Percentiles rank a stretch among this genome's conserved stretches.
These are phyloP conservation scores for Schwanniomyces pseudopolymorphus DNA, from an alignment of 805 yeast genomes.

Conservation along the genomic window DNA sequence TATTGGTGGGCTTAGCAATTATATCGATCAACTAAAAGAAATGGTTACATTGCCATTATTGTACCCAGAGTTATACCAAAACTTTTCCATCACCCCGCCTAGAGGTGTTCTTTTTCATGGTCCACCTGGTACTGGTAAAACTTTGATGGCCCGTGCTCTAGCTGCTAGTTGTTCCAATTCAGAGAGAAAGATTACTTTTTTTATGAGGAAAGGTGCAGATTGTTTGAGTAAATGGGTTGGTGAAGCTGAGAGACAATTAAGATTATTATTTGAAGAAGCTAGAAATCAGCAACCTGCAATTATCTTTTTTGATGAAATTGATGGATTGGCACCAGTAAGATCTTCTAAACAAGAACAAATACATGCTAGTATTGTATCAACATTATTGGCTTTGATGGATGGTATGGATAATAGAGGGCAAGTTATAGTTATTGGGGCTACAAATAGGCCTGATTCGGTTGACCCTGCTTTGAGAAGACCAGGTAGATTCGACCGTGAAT, in stretches of 20 bases:
- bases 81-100: conserved; percentile 91
- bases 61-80: conserved; percentile 90
- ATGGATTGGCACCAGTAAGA: conserved; percentile 97
- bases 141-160: conserved; percentile 94
- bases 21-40: conserved; percentile 89
- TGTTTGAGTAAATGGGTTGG: conserved; percentile 98
- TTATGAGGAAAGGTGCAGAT: conserved; percentile 98
- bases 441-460: conserved; percentile 96
- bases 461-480: conserved; percentile 98
- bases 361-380: conserved; percentile 95
- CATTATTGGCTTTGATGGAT: conserved; percentile 93
- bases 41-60: conserved; percentile 93
- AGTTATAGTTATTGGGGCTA: conserved; percentile 97
- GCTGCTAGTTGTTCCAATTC: conserved; percentile 93
- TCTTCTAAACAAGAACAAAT: conserved; percentile 97
- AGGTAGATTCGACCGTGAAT: conserved; percentile 95
- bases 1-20: conserved; percentile 90
- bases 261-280: conserved; percentile 93
- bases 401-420: conserved; percentile 99
- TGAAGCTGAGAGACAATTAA: conserved; percentile 93
- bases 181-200: conserved; percentile 84
- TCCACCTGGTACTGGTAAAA: conserved; percentile 99
- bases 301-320: conserved; percentile 96
- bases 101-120: conserved; percentile 97
- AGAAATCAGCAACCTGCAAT: conserved; percentile 93